These are phyloP conservation scores for Cercospora berteroae DNA, from an alignment of 2,329 filamentous ascomycete genomes.

Conservation along the genomic window DNA sequence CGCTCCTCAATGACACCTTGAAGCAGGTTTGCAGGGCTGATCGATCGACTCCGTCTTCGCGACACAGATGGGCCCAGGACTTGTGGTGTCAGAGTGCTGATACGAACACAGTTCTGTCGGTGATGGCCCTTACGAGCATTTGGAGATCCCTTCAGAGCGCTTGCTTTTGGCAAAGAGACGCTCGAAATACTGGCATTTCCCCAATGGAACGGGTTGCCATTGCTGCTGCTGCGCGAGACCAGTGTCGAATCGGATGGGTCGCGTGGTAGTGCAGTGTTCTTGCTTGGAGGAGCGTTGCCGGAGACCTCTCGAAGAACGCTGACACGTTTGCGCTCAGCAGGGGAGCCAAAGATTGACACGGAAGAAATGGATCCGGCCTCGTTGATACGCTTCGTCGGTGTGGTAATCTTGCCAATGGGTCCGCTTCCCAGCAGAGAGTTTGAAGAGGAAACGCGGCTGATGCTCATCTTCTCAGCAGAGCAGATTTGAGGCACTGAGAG, in stretches of 20 bases:
- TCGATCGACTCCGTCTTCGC: conserved; percentile 32
- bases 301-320: conserved; percentile 36
- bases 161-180: conserved; percentile 38
- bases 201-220: conserved; percentile 49
- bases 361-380: conserved; percentile 37
- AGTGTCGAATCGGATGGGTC: conserved; percentile 43
- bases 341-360: conserved; percentile 38
- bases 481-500: conserved; percentile 36
- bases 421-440: conserved; percentile 26
- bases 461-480: conserved; percentile 38
- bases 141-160: conserved; percentile 47
- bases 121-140: conserved; percentile 45
- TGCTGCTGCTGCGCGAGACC: conserved; percentile 42
- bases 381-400: conserved; percentile 32
- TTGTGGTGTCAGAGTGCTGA: conserved; percentile 44
- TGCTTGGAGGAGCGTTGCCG: conserved; percentile 29
- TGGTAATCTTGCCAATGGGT: conserved; percentile 35
- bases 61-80: conserved; percentile 39
- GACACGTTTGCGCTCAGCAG: conserved; percentile 37
- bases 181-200: conserved; percentile 36
- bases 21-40: conserved; percentile 35
- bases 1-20: conserved; percentile 44
- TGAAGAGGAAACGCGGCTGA: conserved; percentile 39
- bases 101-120: conserved; percentile 47
- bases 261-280: conserved; percentile 34